Evolutionary conservation across 495 filamentous ascomycete species (phyloP), one percentile per base, ranked within the genome.

Genomic region (Thermothielavioides terrestris): DNA sequence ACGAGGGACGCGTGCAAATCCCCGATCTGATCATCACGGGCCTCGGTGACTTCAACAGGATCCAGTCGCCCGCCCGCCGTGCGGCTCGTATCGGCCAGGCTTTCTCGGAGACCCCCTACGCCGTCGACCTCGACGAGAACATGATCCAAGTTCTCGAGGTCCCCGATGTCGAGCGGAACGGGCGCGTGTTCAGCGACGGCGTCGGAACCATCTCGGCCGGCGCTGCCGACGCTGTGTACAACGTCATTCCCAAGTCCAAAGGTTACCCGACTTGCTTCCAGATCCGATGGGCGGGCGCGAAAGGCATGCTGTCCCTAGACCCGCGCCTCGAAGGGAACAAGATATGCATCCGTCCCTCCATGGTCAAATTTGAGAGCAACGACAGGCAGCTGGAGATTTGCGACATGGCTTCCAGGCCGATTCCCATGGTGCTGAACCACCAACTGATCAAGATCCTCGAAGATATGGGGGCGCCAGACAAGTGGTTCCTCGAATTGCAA

Each of bases 381-480:
- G 71, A 78, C 18, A 65, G 57, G 31, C 68, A 79, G 32, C 71
- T 94, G 4, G 88, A 90, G 52, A 87, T 94, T 46, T 92, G 88
- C 57, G 83, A 81, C 35, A 69, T 77, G 32, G 78, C 76, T 2
- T 77, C 74, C 20, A 78, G 72, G 35, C 83, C 83, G 0, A 73
- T 90, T 12, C 78, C 81, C 0, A 70, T 87, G 55, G 75, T 80
- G 31, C 75, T 94, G 2, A 90, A 91, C 58, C 78, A 81, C 1
- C 85, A 84, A 42, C 62, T 87, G 30, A 86, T 94, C 58, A 91
- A 94, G 60, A 86, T 91, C 23, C 59, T 94, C 26, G 88, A 94
- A 55, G 88, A 92, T 55, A 73, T 77, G 70, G 56, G 55, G 6
- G 79, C 85, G 0, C 59, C 70, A 0, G 55, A 62, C 6, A 28